Percentiles rank a stretch among this genome's conserved stretches.
phyloP scores from a whole-genome alignment of 345 rosid genomes.

The Citropsis articulata region DNA sequence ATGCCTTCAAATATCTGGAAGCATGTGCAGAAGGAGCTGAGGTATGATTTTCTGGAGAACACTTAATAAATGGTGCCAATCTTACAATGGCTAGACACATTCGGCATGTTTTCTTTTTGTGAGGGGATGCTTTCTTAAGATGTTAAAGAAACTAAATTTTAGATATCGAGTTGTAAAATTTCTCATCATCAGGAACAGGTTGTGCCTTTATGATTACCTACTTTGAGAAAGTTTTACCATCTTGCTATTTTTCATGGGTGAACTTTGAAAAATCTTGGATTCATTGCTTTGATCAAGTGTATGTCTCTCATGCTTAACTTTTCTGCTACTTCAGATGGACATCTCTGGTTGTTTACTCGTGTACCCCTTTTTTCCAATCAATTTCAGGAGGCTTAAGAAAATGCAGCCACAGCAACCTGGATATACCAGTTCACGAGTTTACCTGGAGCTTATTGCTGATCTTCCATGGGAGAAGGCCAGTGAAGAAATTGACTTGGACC shows the following conservation, averaged over 20 bases:
- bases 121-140: background rate
- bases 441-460: constrained; percentile 97
- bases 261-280: background rate
- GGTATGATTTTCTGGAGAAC: constrained; percentile 41
- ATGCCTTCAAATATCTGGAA: constrained; percentile 97
- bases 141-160: background rate
- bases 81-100: background rate
- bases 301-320: background rate
- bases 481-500: constrained; percentile 80
- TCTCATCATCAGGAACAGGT: background rate
- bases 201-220: background rate
- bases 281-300: background rate
- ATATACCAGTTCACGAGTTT: constrained; percentile 89
- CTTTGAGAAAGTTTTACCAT: background rate
- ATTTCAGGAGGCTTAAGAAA: constrained; percentile 88
- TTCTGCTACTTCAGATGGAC: constrained; percentile 1
- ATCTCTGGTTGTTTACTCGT: constrained; percentile 6
- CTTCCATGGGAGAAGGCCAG: constrained; percentile 95
- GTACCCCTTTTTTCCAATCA: background rate
- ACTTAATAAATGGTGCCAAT: background rate
- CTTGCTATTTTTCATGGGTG: background rate
- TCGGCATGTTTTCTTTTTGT: background rate
- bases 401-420: constrained; percentile 99
- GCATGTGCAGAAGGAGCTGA: constrained; percentile 94
- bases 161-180: background rate